Evolutionary conservation across 352 stramenopile genomes (phyloP).

Genomic region (Globisporangium nagaii): DNA sequence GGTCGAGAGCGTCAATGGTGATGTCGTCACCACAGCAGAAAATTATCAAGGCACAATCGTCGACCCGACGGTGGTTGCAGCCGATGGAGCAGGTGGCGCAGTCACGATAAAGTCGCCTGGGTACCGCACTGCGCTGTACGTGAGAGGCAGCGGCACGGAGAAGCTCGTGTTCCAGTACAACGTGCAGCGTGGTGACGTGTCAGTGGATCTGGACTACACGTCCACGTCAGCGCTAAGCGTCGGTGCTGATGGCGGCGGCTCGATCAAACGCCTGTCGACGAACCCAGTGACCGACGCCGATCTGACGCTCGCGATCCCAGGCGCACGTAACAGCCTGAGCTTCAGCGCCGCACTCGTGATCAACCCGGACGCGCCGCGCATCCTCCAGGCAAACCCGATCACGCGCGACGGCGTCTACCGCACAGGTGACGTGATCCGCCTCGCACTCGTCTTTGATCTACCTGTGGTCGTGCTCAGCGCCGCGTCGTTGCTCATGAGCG

Average conservation of each 20-base stretch:
- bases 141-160: conserved; percentile 37
- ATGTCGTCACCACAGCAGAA: conserved; percentile 52
- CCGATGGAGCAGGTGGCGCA: background rate
- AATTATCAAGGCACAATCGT: conserved; percentile 38
- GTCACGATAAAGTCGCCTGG: conserved; percentile 44
- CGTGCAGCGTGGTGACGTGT: conserved; percentile 50
- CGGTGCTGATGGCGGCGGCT: conserved; percentile 17
- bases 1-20: conserved; percentile 31
- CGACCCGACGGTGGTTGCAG: conserved; percentile 18
- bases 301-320: conserved; percentile 37
- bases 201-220: conserved; percentile 39
- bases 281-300: conserved; percentile 44
- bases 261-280: conserved; percentile 50
- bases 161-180: conserved; percentile 47
- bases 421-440: conserved; percentile 33
- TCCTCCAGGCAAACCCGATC: conserved; percentile 37
- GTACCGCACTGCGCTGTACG: conserved; percentile 41
- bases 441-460: conserved; percentile 45
- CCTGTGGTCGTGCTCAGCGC: conserved; percentile 31
- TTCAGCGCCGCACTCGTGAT: conserved; percentile 29
- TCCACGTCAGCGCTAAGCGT: conserved; percentile 33
- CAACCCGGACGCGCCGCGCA: conserved; percentile 36
- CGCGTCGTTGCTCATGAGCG: conserved; percentile 33
- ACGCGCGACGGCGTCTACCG: conserved; percentile 61
- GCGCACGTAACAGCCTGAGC: conserved; percentile 33